A percentile compares a stretch with the other conserved stretches of the same genome.
phyloP scores from a whole-genome alignment of 2,329 filamentous ascomycete species.

The Xylaria polymorpha region DNA sequence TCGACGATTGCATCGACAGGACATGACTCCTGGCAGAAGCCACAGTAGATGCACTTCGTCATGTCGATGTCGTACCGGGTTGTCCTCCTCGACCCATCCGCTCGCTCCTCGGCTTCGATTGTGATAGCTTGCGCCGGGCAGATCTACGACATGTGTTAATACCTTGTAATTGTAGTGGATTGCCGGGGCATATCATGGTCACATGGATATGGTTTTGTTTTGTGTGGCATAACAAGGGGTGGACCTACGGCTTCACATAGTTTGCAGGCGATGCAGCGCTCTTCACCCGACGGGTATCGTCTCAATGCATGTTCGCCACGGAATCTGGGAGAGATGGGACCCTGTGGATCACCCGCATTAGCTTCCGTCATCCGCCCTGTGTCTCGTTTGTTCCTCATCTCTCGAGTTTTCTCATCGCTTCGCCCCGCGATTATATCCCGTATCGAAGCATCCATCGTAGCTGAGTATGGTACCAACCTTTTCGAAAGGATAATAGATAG shows the following conservation, averaged over 20 bases:
- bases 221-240: neutral
- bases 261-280: constrained; percentile 99
- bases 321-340: constrained; percentile 97
- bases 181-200: neutral
- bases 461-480: constrained; percentile 68
- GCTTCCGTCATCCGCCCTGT: constrained; percentile 35
- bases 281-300: constrained; percentile 96
- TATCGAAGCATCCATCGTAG: neutral
- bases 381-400: constrained; percentile 4
- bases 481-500: constrained; percentile 98
- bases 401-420: neutral
- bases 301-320: constrained; percentile 96
- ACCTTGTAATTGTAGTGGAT: neutral
- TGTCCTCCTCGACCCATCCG: constrained; percentile 92
- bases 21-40: constrained; percentile 98
- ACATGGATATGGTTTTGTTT: neutral
- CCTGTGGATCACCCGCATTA: constrained; percentile 58
- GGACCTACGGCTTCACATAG: constrained; percentile 85
- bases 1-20: constrained; percentile 91
- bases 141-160: constrained; percentile 63
- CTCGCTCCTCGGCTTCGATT: constrained; percentile 98
- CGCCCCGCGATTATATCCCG: neutral
- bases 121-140: constrained; percentile 99
- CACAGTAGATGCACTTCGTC: constrained; percentile 99
- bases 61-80: constrained; percentile 99